Percentiles rank a stretch among this genome's conserved stretches.
These are phyloP conservation scores for Scutellaria baicalensis DNA, from an alignment of 257 asterid genomes.

Conservation along the genomic window DNA sequence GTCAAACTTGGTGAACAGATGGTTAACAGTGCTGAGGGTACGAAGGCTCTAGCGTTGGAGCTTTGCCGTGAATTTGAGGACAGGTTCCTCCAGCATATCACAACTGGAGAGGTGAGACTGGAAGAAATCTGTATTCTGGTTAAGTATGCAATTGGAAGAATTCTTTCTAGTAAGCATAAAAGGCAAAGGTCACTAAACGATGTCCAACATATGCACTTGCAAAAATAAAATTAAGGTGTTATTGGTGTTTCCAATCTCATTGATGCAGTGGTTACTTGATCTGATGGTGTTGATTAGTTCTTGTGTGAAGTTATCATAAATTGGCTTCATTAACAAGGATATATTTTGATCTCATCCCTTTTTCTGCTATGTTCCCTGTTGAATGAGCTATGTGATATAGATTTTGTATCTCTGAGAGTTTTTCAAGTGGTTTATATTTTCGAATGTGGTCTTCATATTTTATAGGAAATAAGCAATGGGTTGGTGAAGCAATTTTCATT, in stretches of 20 bases:
- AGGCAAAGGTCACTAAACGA: neutral
- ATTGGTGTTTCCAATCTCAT: neutral
- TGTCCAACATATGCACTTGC: neutral
- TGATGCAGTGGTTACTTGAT: neutral
- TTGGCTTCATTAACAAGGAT: neutral
- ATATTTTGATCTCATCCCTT: neutral
- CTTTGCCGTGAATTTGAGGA: conserved; percentile 99
- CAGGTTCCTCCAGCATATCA: conserved; percentile 93
- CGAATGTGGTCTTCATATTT: neutral
- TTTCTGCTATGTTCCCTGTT: neutral
- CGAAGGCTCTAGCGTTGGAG: conserved; percentile 92
- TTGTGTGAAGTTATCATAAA: neutral
- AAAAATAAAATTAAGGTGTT: neutral
- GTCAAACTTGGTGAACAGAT: conserved; percentile 88
- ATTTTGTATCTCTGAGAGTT: neutral
- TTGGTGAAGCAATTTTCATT: neutral
- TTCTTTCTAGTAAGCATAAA: neutral
- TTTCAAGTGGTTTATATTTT: neutral
- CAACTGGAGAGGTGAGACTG: conserved; percentile 55
- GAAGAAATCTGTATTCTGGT: conserved; percentile 6
- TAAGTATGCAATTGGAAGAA: neutral
- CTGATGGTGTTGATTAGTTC: neutral
- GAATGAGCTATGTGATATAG: neutral
- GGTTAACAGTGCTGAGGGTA: conserved; percentile 92
- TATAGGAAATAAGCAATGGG: neutral